Percentiles rank a stretch among this genome's conserved stretches.
Conservation (phyloP, 1,284 basidiomycete genomes). For the Salmacisia buchloeana region DNA sequence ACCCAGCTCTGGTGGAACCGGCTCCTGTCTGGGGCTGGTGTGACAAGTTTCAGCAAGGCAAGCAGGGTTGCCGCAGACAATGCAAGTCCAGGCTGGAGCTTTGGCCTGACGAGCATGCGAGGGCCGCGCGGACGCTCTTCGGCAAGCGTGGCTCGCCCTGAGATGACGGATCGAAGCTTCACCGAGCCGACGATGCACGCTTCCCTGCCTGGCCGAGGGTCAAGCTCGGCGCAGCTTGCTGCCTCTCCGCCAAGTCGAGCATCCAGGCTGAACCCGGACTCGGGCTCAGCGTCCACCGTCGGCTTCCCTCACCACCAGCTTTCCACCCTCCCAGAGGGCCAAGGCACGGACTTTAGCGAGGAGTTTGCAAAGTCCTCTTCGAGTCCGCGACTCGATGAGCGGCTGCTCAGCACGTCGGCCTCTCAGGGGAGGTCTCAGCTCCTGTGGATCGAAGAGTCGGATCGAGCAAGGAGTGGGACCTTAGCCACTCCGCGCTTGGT, state of each 20-base stretch:
- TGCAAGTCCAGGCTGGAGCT: no score
- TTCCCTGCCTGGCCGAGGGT: not conserved
- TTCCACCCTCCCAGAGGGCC: not conserved
- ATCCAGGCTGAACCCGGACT: no score
- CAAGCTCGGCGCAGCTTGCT: no score
- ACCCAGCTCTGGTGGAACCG: not conserved
- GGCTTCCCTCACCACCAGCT: no score
- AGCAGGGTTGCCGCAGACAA: no score
- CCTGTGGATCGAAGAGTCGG: not conserved
- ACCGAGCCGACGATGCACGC: slow-evolving; percentile 14
- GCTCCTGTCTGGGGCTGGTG: not conserved
- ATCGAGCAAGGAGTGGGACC: slow-evolving; percentile 17
- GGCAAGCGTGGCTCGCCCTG: not conserved
- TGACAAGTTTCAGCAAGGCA: no score
- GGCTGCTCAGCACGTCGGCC: not conserved
- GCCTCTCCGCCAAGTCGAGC: no score
- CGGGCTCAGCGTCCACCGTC: no score
- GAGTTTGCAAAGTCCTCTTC: slow-evolving; percentile 19
- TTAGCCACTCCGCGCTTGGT: slow-evolving; percentile 30
- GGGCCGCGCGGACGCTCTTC: no score
- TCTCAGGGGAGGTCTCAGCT: not conserved
- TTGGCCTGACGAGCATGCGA: no score
- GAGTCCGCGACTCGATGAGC: slow-evolving; percentile 12
- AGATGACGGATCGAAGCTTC: slow-evolving; percentile 3
- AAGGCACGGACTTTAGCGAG: not conserved